Evolutionary conservation across 805 yeast species (phyloP).

Genomic region (Metschnikowia lunata): DNA sequence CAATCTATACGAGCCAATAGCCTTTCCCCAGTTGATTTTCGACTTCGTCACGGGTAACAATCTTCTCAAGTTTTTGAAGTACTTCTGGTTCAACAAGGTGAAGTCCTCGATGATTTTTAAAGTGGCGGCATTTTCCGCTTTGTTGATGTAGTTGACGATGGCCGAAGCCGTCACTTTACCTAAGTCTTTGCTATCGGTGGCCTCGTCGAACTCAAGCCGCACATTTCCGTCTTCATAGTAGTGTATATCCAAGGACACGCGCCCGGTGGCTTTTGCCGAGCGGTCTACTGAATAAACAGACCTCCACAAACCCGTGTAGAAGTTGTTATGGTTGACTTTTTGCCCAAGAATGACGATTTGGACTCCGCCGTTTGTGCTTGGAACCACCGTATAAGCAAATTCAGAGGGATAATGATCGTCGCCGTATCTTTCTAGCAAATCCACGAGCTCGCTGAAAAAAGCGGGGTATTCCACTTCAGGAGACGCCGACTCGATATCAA

Average conservation of each 20-base stretch:
- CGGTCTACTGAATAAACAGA: constrained; percentile 51
- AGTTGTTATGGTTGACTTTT: constrained; percentile 69
- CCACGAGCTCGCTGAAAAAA: constrained; percentile 27
- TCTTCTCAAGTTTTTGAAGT: constrained; percentile 83
- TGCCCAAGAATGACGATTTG: constrained; percentile 63
- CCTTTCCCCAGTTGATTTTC: constrained; percentile 91
- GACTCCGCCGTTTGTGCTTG: constrained; percentile 28
- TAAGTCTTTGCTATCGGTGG: constrained; percentile 21
- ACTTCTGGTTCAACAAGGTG: constrained; percentile 66
- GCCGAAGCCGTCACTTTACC: constrained; percentile 19
- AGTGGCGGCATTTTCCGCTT: constrained; percentile 59
- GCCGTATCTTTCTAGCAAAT: constrained; percentile 47
- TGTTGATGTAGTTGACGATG: constrained; percentile 46
- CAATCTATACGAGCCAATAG: constrained; percentile 82
- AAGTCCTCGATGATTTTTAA: constrained; percentile 57
- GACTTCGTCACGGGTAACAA: constrained; percentile 89
- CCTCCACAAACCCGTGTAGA: constrained; percentile 86
- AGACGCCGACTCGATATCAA: constrained; percentile 47
- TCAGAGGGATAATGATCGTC: constrained; percentile 62
- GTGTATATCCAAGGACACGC: constrained; percentile 69
- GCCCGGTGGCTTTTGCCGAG: constrained; percentile 42
- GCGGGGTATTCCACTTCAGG: constrained; percentile 23
- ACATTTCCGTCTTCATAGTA: constrained; percentile 97
- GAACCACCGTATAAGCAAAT: constrained; percentile 43
- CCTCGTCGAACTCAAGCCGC: constrained; percentile 50